Evolutionary conservation across 345 rosid species (phyloP).

Genomic region (Aethionema arabicum): DNA sequence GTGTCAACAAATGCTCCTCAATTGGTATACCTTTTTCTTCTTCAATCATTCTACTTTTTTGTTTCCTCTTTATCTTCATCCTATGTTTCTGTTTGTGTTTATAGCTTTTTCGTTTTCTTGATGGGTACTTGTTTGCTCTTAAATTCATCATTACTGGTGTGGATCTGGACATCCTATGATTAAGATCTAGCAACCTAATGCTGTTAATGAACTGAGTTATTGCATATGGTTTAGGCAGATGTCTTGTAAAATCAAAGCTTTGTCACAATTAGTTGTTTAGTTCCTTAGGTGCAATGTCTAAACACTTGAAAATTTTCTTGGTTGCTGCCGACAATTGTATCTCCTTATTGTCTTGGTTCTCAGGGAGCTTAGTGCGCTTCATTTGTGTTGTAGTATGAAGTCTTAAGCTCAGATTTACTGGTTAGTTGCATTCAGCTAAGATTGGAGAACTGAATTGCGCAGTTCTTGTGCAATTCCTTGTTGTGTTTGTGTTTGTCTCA

Average conservation of each 20-base stretch:
- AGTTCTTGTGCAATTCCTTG: background rate
- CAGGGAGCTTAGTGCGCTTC: constrained; percentile 7
- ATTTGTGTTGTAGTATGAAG: constrained; percentile 1
- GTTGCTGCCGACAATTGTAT: constrained; percentile 1
- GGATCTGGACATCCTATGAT: constrained; percentile 11
- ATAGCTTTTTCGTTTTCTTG: background rate
- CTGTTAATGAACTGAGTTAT: constrained; percentile 3
- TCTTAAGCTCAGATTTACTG: constrained; percentile 12
- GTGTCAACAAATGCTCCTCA: constrained; percentile 99
- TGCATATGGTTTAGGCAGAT: too few species aligned
- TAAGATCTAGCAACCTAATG: constrained; percentile 15
- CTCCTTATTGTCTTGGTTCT: background rate
- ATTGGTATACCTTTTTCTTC: constrained; percentile 50
- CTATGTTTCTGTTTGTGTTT: background rate
- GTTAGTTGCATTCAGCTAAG: background rate
- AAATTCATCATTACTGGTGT: background rate
- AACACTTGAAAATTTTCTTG: background rate
- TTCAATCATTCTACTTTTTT: background rate
- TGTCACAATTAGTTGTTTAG: constrained; percentile 9
- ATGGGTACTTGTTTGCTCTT: background rate
- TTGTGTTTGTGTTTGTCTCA: constrained; percentile 10
- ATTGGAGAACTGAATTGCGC: background rate
- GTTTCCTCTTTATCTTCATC: background rate
- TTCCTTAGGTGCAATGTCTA: constrained; percentile 13
- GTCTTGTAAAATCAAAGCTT: background rate